A percentile compares a stretch with the other conserved stretches of the same genome.
phyloP scores from a whole-genome alignment of 2,329 filamentous ascomycete genomes.

The Cytospora leucostoma region DNA sequence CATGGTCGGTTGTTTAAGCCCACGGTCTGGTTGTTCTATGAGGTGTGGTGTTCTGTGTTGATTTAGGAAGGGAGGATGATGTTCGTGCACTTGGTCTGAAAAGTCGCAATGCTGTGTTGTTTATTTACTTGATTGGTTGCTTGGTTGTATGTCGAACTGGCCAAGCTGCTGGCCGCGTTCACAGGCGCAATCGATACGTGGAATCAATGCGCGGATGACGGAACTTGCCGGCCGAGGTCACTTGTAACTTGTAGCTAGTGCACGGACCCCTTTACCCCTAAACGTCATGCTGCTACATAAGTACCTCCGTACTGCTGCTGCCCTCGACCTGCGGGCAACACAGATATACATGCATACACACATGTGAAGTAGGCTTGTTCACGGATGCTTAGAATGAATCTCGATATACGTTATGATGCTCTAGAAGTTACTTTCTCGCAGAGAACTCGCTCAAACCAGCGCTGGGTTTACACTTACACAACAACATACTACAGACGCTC shows the following conservation, averaged over 20 bases:
- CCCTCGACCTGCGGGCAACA: no score
- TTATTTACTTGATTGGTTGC: neutral
- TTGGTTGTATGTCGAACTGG: constrained; percentile 2
- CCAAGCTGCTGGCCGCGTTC: constrained; percentile 17
- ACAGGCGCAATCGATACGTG: constrained; percentile 15
- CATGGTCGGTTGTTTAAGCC: constrained; percentile 48
- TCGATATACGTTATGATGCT: neutral
- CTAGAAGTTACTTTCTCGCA: neutral
- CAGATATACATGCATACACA: neutral
- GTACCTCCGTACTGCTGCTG: no score
- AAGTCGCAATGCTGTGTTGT: neutral
- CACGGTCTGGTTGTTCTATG: neutral
- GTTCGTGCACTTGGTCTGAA: neutral
- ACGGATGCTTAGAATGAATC: no score
- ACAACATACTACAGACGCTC: constrained; percentile 1
- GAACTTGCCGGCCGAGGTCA: constrained; percentile 5
- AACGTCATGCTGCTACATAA: neutral
- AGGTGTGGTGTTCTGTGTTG: neutral
- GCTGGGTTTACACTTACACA: neutral
- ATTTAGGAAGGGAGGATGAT: neutral
- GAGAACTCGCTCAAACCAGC: neutral
- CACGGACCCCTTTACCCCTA: constrained; percentile 14
- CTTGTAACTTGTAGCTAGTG: neutral
- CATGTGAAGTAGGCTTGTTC: neutral
- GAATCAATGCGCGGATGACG: constrained; percentile 4